phyloP scores from a whole-genome alignment of 805 yeast species.

The Ascoidea rubescens region DNA sequence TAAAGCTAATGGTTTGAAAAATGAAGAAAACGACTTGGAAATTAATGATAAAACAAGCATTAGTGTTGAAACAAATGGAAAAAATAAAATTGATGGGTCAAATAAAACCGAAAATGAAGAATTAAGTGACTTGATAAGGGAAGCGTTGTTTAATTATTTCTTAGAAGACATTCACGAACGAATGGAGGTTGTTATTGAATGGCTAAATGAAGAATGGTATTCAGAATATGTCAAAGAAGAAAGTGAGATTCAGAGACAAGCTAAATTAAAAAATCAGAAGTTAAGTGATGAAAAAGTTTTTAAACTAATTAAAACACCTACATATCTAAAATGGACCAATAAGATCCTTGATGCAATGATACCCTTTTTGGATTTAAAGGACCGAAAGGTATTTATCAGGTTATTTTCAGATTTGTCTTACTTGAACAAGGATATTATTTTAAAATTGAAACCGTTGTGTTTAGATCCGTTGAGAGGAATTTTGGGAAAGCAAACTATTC shows the following conservation, averaged over 20 bases:
- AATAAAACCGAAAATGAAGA: constrained; percentile 18
- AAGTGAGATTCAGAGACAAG: background rate
- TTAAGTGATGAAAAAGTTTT: constrained; percentile 13
- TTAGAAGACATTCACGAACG: constrained; percentile 58
- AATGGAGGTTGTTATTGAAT: constrained; percentile 66
- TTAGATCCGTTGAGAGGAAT: constrained; percentile 73
- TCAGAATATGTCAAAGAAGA: constrained; percentile 33
- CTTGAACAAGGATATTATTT: constrained; percentile 46
- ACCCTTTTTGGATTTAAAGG: constrained; percentile 73
- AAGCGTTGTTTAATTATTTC: constrained; percentile 58
- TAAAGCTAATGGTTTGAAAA: constrained; percentile 14
- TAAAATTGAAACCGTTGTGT: constrained; percentile 58
- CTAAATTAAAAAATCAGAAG: constrained; percentile 11
- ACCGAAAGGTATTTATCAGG: constrained; percentile 69
- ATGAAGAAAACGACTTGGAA: constrained; percentile 1
- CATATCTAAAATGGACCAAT: constrained; percentile 56
- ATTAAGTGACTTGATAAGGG: constrained; percentile 50
- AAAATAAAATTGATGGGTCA: too few species aligned
- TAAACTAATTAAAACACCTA: constrained; percentile 24
- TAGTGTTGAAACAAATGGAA: too few species aligned
- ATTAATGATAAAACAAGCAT: background rate
- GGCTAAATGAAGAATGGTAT: constrained; percentile 96
- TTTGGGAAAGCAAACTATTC: constrained; percentile 72
- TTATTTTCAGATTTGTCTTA: constrained; percentile 80
- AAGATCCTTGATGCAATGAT: constrained; percentile 64